These are phyloP conservation scores for Pleurotus citrinopileatus DNA, from an alignment of 768 basidiomycete genomes.

Conservation along the genomic window DNA sequence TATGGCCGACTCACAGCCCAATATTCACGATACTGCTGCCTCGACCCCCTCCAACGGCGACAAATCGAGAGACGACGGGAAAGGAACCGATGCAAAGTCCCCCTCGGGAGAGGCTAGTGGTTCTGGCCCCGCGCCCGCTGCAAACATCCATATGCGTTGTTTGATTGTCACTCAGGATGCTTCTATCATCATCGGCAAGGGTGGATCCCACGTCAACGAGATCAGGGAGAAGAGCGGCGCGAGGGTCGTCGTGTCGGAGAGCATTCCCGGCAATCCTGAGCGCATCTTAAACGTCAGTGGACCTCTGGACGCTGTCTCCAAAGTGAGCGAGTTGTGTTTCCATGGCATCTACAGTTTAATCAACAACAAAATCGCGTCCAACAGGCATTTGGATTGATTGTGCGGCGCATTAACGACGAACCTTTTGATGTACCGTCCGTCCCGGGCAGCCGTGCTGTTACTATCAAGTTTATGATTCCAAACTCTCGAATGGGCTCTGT, in stretches of 20 bases:
- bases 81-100: constrained; percentile 34
- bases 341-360: constrained; percentile 6
- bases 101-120: constrained; percentile 41
- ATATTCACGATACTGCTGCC: constrained; percentile 48
- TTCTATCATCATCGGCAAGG: constrained; percentile 97
- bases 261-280: constrained; percentile 99
- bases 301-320: constrained; percentile 96
- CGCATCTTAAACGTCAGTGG: constrained; percentile 96
- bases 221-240: constrained; percentile 98
- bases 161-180: constrained; percentile 99
- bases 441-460: constrained; percentile 96
- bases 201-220: constrained; percentile 95
- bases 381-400: constrained; percentile 97
- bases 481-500: constrained; percentile 99
- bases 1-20: constrained; percentile 56
- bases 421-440: constrained; percentile 98
- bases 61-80: constrained; percentile 40
- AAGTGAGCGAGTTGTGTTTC: too few species aligned
- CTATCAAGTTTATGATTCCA: constrained; percentile 99
- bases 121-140: constrained; percentile 59
- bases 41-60: constrained; percentile 49
- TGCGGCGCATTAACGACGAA: constrained; percentile 98
- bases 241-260: constrained; percentile 95
- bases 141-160: constrained; percentile 95
- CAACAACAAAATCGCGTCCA: neutral